Base-by-base conservation (phyloP, 345 rosid genomes). In the Raphanus sativus region DNA sequence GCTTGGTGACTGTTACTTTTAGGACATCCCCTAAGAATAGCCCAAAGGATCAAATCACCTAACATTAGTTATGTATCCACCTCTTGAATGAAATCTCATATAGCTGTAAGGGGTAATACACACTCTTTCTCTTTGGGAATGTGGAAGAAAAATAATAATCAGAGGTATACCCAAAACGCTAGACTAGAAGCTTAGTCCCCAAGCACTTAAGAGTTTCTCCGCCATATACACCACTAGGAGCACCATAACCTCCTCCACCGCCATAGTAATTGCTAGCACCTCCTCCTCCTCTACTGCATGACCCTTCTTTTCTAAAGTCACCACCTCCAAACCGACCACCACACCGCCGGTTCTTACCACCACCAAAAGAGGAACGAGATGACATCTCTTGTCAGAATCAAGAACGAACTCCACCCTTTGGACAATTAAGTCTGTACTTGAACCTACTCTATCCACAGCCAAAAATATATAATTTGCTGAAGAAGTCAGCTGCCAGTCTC, bases 361-460 rank as follows among this genome's bases (percentile, higher is more conserved):
- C 91, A 24, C 77, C 83, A 67, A 45, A 89, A 1, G 91, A 78
- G n/a, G 95, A 71, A 29, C 94, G 92, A 4, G 92, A 83, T 92
- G 94, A 81, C 99, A 92, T 87, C 99, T 92, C 84, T 95, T 95
- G 86, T 95, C 99, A 38, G 97, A 79, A 45, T 95, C 98, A 1
- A 86, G 92, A 66, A 95, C 99, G 83, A 87, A 89, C 78, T 92
- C 99, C 75, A 95, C 98, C 81, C 99, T 89, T 81, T 92, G 99
- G 70, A 84, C 90, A 80, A 95, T 95, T 86, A 95, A 84, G 86
- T 95, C 99, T 69, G 98, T 95, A 83, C 99, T 92, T 38, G 99
- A 95, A 69, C 99, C 99, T 65, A 95, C 99, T 78, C 99, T 80
- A 59, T 98, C 99, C 84, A 92, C 99, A 81, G 98, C 96, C 94